Evolutionary conservation across 2,329 filamentous ascomycete genomes (phyloP).

Genomic region (Neonectria hederae): DNA sequence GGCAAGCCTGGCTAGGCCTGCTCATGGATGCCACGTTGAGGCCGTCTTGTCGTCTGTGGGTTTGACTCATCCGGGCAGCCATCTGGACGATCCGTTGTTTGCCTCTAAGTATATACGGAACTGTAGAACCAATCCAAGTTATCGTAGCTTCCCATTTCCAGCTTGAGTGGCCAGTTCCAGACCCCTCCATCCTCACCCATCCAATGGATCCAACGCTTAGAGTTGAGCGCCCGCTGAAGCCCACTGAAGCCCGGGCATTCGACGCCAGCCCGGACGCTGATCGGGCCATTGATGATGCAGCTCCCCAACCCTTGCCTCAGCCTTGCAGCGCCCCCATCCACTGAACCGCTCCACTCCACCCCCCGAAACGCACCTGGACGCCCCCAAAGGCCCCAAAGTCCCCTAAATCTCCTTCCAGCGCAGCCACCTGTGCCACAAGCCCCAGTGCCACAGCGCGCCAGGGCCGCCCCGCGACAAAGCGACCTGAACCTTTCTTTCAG

Average conservation of each 20-base stretch:
- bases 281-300: conserved; percentile 9
- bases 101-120: background rate
- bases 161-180: conserved; percentile 1
- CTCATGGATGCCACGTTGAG: conserved; percentile 13
- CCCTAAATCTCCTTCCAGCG: background rate
- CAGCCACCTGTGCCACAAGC: conserved; percentile 17
- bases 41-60: background rate
- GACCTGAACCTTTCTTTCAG: background rate
- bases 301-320: conserved; percentile 11
- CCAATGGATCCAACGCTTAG: background rate
- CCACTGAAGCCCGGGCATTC: background rate
- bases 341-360: background rate
- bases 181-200: background rate
- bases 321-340: conserved; percentile 22
- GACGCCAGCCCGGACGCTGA: conserved; percentile 3
- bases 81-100: conserved; percentile 5
- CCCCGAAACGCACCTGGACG: background rate
- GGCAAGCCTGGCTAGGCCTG: background rate
- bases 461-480: conserved; percentile 14
- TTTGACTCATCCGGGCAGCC: conserved; percentile 12
- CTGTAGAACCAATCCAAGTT: conserved; percentile 15
- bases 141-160: conserved; percentile 9
- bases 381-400: background rate
- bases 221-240: background rate
- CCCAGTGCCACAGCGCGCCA: conserved; percentile 14